These are phyloP conservation scores for Penicillium bovifimosum DNA, from an alignment of 495 filamentous ascomycete genomes.

Conservation along the genomic window DNA sequence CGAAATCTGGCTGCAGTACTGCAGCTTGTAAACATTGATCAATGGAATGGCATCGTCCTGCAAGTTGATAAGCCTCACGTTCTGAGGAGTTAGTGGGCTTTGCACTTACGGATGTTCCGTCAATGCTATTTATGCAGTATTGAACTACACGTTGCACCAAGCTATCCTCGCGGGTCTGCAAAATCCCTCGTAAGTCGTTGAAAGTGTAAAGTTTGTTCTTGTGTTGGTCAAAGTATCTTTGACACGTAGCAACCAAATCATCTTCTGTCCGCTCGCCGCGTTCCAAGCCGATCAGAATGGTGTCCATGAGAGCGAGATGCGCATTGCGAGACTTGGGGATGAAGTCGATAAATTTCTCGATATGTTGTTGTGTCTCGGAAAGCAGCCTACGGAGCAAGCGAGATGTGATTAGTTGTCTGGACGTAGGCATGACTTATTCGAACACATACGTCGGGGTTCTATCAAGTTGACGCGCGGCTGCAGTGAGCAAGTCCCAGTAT, in stretches of 20 bases:
- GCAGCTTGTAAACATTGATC: conserved; percentile 53
- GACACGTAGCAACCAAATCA: conserved; percentile 37
- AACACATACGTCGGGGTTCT: conserved; percentile 32
- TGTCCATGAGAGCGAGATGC: conserved; percentile 36
- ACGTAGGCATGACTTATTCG: neutral
- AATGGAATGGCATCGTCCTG: conserved; percentile 27
- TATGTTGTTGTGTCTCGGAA: conserved; percentile 25
- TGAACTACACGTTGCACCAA: conserved; percentile 19
- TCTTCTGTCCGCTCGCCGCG: conserved; percentile 28
- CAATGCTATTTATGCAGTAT: conserved; percentile 12
- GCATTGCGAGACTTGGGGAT: conserved; percentile 46
- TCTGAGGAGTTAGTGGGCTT: neutral
- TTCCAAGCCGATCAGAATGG: conserved; percentile 20
- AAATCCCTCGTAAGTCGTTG: conserved; percentile 45
- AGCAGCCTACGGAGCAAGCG: conserved; percentile 23
- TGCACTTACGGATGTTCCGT: conserved; percentile 31
- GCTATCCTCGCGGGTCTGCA: conserved; percentile 35
- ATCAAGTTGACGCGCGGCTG: conserved; percentile 21
- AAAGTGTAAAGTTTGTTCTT: conserved; percentile 51
- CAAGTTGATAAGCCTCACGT: conserved; percentile 2
- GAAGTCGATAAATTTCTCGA: conserved; percentile 32
- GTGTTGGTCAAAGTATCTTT: conserved; percentile 45
- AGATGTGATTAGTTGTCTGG: neutral
- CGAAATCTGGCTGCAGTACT: conserved; percentile 49
- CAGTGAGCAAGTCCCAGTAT: conserved; percentile 47